A percentile compares a stretch with the other conserved stretches of the same genome.
Evolutionary conservation across 2,329 filamentous ascomycete genomes (phyloP).

Genomic region (Grosmannia serpens): DNA sequence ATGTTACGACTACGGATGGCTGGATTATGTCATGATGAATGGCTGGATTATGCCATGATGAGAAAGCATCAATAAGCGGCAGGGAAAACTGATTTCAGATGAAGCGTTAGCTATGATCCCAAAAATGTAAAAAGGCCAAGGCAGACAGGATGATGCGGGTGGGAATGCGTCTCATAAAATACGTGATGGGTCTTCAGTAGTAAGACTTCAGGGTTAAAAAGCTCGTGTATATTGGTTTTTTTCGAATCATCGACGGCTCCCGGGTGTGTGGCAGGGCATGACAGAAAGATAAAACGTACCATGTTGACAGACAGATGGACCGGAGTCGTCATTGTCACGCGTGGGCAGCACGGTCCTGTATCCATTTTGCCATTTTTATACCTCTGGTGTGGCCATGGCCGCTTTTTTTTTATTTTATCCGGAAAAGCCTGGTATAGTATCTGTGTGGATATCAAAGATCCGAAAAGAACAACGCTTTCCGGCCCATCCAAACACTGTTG

Average conservation of each 20-base stretch:
- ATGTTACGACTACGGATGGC: no score
- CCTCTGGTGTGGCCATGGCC: not conserved
- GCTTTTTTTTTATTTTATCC: not conserved
- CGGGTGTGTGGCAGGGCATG: not conserved
- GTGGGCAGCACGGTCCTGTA: not conserved
- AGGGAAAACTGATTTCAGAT: not conserved
- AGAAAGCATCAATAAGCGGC: no score
- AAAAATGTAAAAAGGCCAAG: not conserved
- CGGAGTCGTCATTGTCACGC: not conserved
- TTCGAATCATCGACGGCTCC: conserved; percentile 42
- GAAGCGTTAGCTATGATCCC: not conserved
- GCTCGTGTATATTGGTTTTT: conserved; percentile 38
- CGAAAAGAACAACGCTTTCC: not conserved
- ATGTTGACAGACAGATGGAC: conserved; percentile 15
- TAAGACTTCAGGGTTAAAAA: conserved; percentile 55
- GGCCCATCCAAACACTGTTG: not conserved
- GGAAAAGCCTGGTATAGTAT: not conserved
- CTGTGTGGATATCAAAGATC: not conserved
- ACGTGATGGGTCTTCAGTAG: conserved; percentile 51
- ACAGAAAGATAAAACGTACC: conserved; percentile 30
- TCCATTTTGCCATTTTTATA: not conserved
- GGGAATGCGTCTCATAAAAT: conserved; percentile 40
- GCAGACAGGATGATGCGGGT: not conserved
- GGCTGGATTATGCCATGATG: no score
- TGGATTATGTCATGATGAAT: no score